Percentiles rank a stretch among this genome's conserved stretches.
Evolutionary conservation across 2,329 filamentous ascomycete species (phyloP).

Genomic region (Trichoderma koningii): DNA sequence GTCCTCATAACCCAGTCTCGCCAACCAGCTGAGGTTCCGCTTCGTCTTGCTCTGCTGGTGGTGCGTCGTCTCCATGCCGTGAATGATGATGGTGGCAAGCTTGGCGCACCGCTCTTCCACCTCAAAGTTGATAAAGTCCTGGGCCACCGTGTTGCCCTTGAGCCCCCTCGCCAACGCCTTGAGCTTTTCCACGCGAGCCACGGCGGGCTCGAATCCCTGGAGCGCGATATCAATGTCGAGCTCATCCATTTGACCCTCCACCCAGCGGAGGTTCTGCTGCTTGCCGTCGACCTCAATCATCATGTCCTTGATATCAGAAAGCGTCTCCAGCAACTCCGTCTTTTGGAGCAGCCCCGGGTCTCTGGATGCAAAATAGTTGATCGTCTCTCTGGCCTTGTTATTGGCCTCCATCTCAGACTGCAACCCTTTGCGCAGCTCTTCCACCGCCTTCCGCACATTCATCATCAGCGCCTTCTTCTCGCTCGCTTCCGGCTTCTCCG

Average conservation of each 20-base stretch:
- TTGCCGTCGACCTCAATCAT: slow-evolving; percentile 96
- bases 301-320: slow-evolving; percentile 80
- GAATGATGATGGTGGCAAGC: slow-evolving; percentile 73
- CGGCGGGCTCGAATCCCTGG: slow-evolving; percentile 83
- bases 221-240: slow-evolving; percentile 94
- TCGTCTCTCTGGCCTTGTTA: slow-evolving; percentile 79
- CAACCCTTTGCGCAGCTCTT: slow-evolving; percentile 82
- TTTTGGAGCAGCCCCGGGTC: slow-evolving; percentile 77
- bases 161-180: slow-evolving; percentile 76
- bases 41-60: slow-evolving; percentile 76
- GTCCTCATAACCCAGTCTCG: slow-evolving; percentile 86
- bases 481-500: slow-evolving; percentile 74
- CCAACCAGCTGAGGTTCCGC: slow-evolving; percentile 80
- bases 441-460: slow-evolving; percentile 88
- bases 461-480: slow-evolving; percentile 82
- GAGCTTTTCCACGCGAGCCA: slow-evolving; percentile 80
- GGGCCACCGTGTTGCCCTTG: slow-evolving; percentile 82
- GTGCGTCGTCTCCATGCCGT: slow-evolving; percentile 76
- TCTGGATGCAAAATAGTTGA: slow-evolving; percentile 81
- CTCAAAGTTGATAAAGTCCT: slow-evolving; percentile 90
- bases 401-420: slow-evolving; percentile 86
- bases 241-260: slow-evolving; percentile 92
- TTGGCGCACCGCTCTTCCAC: slow-evolving; percentile 81
- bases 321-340: slow-evolving; percentile 74
- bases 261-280: slow-evolving; percentile 93